These are phyloP conservation scores for Hortiboletus rubellus DNA, from an alignment of 1,284 basidiomycete genomes.

Conservation along the genomic window DNA sequence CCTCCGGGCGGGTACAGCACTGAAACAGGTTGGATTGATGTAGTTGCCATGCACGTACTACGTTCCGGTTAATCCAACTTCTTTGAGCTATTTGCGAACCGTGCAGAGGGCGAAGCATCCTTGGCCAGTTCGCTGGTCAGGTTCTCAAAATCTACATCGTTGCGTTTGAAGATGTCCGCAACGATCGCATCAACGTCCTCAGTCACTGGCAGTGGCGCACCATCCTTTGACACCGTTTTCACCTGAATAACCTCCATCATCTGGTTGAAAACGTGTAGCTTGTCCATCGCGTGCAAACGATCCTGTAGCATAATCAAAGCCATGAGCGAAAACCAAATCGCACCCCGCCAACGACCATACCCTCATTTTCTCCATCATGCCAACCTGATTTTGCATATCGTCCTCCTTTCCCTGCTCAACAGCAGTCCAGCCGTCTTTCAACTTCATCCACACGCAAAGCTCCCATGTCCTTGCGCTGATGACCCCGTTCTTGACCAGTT, in stretches of 20 bases:
- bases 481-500: slow-evolving; percentile 20
- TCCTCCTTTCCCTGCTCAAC: slow-evolving; percentile 30
- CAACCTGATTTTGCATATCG: slow-evolving; percentile 22
- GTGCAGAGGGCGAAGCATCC: slow-evolving; percentile 19
- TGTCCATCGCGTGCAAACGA: slow-evolving; percentile 32
- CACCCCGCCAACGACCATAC: slow-evolving; percentile 9
- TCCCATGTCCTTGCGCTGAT: slow-evolving; percentile 30
- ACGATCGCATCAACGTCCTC: slow-evolving; percentile 35
- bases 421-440: slow-evolving; percentile 27
- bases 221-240: slow-evolving; percentile 31
- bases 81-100: slow-evolving; percentile 29
- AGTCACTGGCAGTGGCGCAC: slow-evolving; percentile 24
- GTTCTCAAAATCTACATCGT: slow-evolving; percentile 33
- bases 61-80: slow-evolving; percentile 27
- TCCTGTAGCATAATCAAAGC: slow-evolving; percentile 13
- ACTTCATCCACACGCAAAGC: slow-evolving; percentile 36
- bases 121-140: slow-evolving; percentile 26
- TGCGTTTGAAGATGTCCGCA: slow-evolving; percentile 34
- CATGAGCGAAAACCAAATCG: not conserved
- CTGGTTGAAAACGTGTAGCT: slow-evolving; percentile 31
- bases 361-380: slow-evolving; percentile 34
- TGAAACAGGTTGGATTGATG: not conserved
- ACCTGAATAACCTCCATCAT: slow-evolving; percentile 37
- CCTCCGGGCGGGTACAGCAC: not conserved
- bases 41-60: slow-evolving; percentile 6